phyloP scores from a whole-genome alignment of 768 basidiomycete species.

The Albatrellus ellisii region DNA sequence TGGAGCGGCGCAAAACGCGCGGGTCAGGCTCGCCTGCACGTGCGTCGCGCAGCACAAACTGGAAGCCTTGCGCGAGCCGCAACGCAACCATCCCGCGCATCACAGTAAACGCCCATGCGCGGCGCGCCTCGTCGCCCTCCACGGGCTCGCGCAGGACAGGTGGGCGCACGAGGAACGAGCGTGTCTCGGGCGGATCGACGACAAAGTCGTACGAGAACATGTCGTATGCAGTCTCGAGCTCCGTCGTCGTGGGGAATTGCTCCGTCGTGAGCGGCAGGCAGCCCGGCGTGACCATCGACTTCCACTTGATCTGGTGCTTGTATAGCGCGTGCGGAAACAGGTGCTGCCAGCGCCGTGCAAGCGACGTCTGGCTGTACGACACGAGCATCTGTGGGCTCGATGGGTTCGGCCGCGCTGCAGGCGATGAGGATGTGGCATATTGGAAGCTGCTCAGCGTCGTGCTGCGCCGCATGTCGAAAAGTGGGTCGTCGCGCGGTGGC shows the following conservation, averaged over 20 bases:
- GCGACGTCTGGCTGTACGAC: conserved; percentile 49
- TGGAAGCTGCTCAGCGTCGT: conserved; percentile 23
- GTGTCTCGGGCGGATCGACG: conserved; percentile 72
- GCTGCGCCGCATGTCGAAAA: conserved; percentile 39
- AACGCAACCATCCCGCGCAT: conserved; percentile 94
- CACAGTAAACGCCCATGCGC: conserved; percentile 63
- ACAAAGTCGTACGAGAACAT: conserved; percentile 84
- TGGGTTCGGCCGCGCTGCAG: conserved; percentile 43
- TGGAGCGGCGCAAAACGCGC: conserved; percentile 31
- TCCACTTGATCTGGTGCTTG: conserved; percentile 90
- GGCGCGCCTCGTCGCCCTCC: conserved; percentile 41
- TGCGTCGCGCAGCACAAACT: conserved; percentile 59
- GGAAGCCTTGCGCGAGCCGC: conserved; percentile 87
- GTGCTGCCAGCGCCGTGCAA: conserved; percentile 89
- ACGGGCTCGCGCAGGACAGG: conserved; percentile 33
- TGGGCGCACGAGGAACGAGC: conserved; percentile 74
- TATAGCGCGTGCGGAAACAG: conserved; percentile 58
- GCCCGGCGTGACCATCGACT: conserved; percentile 68
- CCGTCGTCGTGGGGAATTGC: conserved; percentile 64
- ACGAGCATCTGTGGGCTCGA: conserved; percentile 45
- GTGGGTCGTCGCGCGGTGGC: conserved; percentile 56
- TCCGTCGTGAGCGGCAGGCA: conserved; percentile 89
- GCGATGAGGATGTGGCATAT: conserved; percentile 32
- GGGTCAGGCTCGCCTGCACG: conserved; percentile 10
- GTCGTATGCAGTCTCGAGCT: conserved; percentile 67